phyloP scores from a whole-genome alignment of 208 protist genomes.

The Leptomonas pyrrhocoris region DNA sequence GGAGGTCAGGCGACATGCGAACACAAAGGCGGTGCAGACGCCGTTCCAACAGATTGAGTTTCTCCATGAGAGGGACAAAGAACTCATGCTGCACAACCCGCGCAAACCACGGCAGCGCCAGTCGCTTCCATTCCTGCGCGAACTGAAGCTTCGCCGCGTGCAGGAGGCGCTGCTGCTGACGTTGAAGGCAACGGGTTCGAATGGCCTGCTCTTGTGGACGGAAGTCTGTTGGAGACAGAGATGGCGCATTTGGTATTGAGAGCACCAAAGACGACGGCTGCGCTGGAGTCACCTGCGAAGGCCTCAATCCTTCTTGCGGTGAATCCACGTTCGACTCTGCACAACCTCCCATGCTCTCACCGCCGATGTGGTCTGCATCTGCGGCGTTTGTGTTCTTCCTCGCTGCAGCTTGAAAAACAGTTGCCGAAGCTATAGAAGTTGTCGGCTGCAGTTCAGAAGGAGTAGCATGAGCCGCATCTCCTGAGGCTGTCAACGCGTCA shows the following conservation, averaged over 20 bases:
- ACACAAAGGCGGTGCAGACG: constrained; percentile 16
- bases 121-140: constrained; percentile 30
- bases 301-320: no score
- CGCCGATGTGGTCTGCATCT: neutral
- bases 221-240: no score
- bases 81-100: constrained; percentile 23
- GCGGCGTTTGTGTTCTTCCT: neutral
- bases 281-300: no score
- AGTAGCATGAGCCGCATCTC: no score
- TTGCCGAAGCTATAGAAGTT: no score
- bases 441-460: no score
- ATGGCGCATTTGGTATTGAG: no score
- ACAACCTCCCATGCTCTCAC: no score
- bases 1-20: constrained; percentile 25
- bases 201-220: neutral
- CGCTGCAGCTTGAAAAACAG: neutral
- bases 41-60: constrained; percentile 5
- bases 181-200: neutral
- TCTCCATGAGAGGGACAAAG: neutral
- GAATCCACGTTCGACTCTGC: no score
- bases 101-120: constrained; percentile 43
- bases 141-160: constrained; percentile 34
- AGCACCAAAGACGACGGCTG: no score
- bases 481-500: neutral
- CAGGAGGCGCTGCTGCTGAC: constrained; percentile 1